Conservation (phyloP, 129 eudicot genomes). For the Kitagawia praeruptora region DNA sequence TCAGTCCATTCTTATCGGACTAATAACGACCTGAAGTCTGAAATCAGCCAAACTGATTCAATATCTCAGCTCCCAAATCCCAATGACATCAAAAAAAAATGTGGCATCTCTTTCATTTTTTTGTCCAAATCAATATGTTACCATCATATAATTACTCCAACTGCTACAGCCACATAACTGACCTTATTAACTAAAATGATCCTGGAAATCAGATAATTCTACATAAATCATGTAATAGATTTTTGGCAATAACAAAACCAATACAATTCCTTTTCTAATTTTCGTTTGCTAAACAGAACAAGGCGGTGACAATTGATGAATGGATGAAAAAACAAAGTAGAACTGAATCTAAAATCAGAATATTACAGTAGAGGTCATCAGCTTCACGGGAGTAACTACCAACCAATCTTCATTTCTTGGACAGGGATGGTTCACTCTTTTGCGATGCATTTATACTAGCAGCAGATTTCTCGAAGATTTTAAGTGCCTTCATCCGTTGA, state of each 20-base stretch:
- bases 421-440: constrained; percentile 23
- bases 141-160: not conserved
- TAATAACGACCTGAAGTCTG: not conserved
- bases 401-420: constrained; percentile 29
- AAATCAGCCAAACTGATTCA: not conserved
- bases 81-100: too few relatives aligned
- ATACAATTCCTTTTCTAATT: not conserved
- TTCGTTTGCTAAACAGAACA: not conserved
- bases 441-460: constrained; percentile 19
- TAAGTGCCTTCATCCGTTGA: constrained; percentile 50
- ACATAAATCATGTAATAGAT: not conserved
- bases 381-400: not conserved
- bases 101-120: not conserved
- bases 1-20: too few relatives aligned
- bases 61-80: too few relatives aligned
- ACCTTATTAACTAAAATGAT: not conserved
- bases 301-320: not conserved
- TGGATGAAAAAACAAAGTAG: not conserved
- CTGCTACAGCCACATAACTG: not conserved
- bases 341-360: too few relatives aligned
- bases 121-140: not conserved
- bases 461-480: constrained; percentile 49
- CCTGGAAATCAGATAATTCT: not conserved
- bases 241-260: not conserved
- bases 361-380: not conserved